phyloP scores from a whole-genome alignment of 2,329 filamentous ascomycete species.

The Arthrobotrys conoides region DNA sequence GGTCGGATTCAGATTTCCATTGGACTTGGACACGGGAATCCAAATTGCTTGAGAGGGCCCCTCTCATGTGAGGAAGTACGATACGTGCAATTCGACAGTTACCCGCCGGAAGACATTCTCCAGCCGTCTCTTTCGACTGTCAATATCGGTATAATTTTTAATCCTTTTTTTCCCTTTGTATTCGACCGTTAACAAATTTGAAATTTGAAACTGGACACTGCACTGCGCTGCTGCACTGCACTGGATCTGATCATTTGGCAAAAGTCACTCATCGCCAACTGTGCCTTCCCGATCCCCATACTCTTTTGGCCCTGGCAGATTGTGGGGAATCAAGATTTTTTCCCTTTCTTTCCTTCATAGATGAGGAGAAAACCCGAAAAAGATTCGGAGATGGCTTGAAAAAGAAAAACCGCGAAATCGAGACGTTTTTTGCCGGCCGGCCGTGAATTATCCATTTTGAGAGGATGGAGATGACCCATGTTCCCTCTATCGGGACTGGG shows the following conservation, averaged over 20 bases:
- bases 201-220: slow-evolving; percentile 7
- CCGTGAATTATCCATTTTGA: slow-evolving; percentile 47
- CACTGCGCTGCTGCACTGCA: background rate
- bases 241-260: slow-evolving; percentile 40
- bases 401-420: slow-evolving; percentile 16
- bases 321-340: slow-evolving; percentile 55
- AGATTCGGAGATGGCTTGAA: slow-evolving; percentile 42
- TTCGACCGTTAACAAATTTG: slow-evolving; percentile 23
- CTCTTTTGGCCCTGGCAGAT: slow-evolving; percentile 37
- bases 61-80: background rate
- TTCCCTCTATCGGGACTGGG: slow-evolving; percentile 42
- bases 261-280: slow-evolving; percentile 53
- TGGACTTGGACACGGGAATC: slow-evolving; percentile 41
- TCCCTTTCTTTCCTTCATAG: slow-evolving; percentile 10
- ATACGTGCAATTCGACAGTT: slow-evolving; percentile 49
- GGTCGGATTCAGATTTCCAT: slow-evolving; percentile 26
- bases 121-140: slow-evolving; percentile 25
- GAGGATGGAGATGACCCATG: slow-evolving; percentile 42
- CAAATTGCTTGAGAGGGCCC: slow-evolving; percentile 21
- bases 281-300: slow-evolving; percentile 32
- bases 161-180: background rate
- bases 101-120: slow-evolving; percentile 56
- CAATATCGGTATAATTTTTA: background rate
- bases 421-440: slow-evolving; percentile 44
- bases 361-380: slow-evolving; percentile 43